Evolutionary conservation across 805 yeast genomes (phyloP), one percentile per base, ranked within the genome.

Genomic region (Debaryomyces hansenii): DNA sequence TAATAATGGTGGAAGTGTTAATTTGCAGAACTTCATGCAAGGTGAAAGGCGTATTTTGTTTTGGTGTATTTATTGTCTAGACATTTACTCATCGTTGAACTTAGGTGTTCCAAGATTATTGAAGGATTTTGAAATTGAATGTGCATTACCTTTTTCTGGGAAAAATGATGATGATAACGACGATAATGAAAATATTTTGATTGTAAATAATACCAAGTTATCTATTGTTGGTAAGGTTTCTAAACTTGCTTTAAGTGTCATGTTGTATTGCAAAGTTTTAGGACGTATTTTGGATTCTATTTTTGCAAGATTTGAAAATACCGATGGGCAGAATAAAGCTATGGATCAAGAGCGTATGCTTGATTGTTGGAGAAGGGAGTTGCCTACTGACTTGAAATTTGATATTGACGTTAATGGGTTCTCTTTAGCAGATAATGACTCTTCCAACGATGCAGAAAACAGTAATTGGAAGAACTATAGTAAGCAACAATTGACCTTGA

Each of bases 41-140:
- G 90, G 91, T 51, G 89, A 87, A 59, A 75, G 96, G 51, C 79
- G 96, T 60, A 78, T 87, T 31, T 65, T 88, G 34, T 90, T 90
- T 56, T 90, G 97, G 97, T 82, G 89, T 51, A 79, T 84, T 37
- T 90, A 87, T 63, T 75, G 83, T 24, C 71, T 90, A 52, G 97
- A 90, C 61, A 76, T 83, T 2, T 87, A 87, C 58, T 73, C 88
- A 20, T 82, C 92, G 2, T 75, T 87, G 49, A 83, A 83, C 48
- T 67, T 90, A 40, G 97, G 97, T 39, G 87, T 88, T 33, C 96
- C 96, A 4, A 71, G 95, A 51, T 66, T 89, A 40, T 66, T 90
- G 21, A 85, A 85, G 57, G 96, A 88, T 59, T 81, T 80, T 56
- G 95, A 88, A 61, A 82, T 90, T 42, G 95, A 89, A 62, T 89